phyloP scores from a whole-genome alignment of 2,329 filamentous ascomycete genomes.

The Aspergillus novofumigatus region DNA sequence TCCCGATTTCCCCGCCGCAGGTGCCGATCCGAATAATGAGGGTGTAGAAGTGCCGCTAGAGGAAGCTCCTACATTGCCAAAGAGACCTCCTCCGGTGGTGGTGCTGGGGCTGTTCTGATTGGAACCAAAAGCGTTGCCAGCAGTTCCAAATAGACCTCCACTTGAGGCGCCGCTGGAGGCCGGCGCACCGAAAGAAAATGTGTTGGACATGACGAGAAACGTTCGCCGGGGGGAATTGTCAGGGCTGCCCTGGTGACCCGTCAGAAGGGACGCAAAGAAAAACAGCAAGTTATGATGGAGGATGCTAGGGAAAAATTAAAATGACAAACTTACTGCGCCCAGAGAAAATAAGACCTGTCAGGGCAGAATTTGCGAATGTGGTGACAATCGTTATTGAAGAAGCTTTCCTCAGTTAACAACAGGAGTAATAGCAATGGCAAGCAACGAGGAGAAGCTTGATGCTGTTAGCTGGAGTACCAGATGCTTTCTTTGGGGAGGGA shows the following conservation, averaged over 20 bases:
- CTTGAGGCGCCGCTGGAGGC: conserved; percentile 32
- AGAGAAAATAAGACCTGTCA: conserved; percentile 2
- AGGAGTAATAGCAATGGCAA: conserved; percentile 3
- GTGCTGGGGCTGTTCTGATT: conserved; percentile 26
- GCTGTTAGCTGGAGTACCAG: neutral
- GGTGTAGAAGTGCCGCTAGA: conserved; percentile 29
- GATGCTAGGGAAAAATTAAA: conserved; percentile 4
- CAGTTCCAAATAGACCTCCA: conserved; percentile 32
- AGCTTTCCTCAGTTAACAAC: neutral
- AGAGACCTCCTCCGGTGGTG: conserved; percentile 31
- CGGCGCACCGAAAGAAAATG: conserved; percentile 36
- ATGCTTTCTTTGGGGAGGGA: neutral
- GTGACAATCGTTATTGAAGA: neutral
- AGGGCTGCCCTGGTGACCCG: conserved; percentile 22
- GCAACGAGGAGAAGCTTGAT: conserved; percentile 3
- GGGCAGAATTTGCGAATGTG: conserved; percentile 3
- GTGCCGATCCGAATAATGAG: conserved; percentile 31
- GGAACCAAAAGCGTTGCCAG: conserved; percentile 29
- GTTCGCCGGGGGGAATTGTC: conserved; percentile 17
- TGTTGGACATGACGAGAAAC: conserved; percentile 28
- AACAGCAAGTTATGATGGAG: conserved; percentile 1
- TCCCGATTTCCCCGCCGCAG: conserved; percentile 18
- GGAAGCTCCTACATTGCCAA: conserved; percentile 39
- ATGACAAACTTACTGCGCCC: conserved; percentile 21
- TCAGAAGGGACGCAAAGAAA: conserved; percentile 16